Base-by-base conservation (phyloP, 768 basidiomycete genomes). In the Mycena rebaudengoi region DNA sequence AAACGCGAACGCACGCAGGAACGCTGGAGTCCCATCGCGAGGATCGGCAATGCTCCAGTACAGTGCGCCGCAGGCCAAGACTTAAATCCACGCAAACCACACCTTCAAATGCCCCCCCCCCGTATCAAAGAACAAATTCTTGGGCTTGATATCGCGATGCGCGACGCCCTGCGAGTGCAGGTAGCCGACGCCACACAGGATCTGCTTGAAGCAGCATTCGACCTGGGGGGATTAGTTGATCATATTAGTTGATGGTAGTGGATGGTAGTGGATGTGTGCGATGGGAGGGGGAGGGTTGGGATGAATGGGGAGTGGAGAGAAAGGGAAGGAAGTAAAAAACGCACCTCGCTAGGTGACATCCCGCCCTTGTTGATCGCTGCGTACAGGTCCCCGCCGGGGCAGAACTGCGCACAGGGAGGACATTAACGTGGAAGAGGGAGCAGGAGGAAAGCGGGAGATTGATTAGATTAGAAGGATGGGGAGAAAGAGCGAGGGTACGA, bases 171-270 rank as follows among this genome's bases (percentile, higher is more conserved):
- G 96, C 65, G 89, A 91, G 69, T 99, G 97, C 28, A 99, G 85
- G 75, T 99, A 99, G 8, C 85, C 82, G 29, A 99, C 88, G 30
- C 96, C 96, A 35, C 84, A 83, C 60, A 99, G 79, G 66, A 98
- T 93, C 79, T 99, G 97, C 83, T 93, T 96, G 86, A 98, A 98
- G 78, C 93, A 96, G 77, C 94, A 96, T 77, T 98, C 96, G 64
- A 97, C 94, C 78, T 96, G 95, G 75, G 88, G 89, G 5, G 91
- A 88, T 33, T 89, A 43, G 41, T n/a, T 11, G 10, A 10, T n/a
- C 35, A 21, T 43, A n/a, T n/a, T n/a, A n/a, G n/a, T n/a, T n/a
- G n/a, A n/a, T n/a, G n/a, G n/a, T n/a, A n/a, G n/a, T n/a, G n/a
- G n/a, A n/a, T n/a, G n/a, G n/a, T n/a, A n/a, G n/a, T n/a, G n/a